Base-by-base conservation (phyloP, 2,329 filamentous ascomycete species). In the Claviceps capensis region DNA sequence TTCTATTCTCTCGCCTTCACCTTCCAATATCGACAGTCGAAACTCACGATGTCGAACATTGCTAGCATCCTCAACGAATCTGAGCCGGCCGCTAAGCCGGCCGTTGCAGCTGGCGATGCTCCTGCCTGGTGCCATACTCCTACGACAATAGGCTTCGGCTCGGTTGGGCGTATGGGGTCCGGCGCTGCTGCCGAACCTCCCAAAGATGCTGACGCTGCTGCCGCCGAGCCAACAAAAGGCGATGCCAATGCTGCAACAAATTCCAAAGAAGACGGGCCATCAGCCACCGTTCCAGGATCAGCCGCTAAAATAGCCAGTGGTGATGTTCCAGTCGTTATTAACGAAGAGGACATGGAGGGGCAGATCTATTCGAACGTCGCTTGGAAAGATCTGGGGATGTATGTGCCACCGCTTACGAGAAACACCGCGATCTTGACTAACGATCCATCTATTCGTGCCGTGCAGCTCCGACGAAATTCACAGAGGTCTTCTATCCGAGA, bases 401-500 rank as follows among this genome's bases (percentile, higher is more conserved):
- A 52, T 17, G 54, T 40, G 37, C 34, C 13, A 7, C n/a, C 34
- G 2, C 22, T 5, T 14, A 13, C 38, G 17, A 47, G 14, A 17
- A 19, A 14, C 3, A 48, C n/a, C 36, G 16, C 13, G 36, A 17
- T 47, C 8, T 23, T 41, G 17, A 36, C 49, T 51, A 17, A 53
- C 40, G 11, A 30, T 37, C 23, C 6, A 14, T 23, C 48, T 41
- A 47, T n/a, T 23, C 23, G 17, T 42, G 4, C 23, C 8, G 17
- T 42, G 3, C 41, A 69, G 70, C 14, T 65, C 66, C 38, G 64
- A 69, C 36, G 55, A 79, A 43, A 85, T 97, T 57, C 78, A 90
- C 51, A 81, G 87, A 58, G 89, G 88, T 47, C 77, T 96, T 36
- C 74, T 82, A 47, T 75, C 79, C 51, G 86, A 97, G 78, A 86